These are phyloP conservation scores for Leishmania tropica DNA, from an alignment of 208 protist genomes.

Conservation along the genomic window DNA sequence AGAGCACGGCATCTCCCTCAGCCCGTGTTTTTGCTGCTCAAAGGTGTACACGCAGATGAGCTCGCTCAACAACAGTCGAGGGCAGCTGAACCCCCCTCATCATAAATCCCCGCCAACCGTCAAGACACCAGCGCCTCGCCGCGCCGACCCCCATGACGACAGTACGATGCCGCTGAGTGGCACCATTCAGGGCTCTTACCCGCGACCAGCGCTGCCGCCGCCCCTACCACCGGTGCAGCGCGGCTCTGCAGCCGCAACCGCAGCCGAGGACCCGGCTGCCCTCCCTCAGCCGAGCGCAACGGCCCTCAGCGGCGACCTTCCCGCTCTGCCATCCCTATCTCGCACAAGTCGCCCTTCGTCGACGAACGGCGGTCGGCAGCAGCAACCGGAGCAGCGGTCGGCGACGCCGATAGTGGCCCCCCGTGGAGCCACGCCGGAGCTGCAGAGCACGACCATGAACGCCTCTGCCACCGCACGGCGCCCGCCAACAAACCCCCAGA, in stretches of 20 bases:
- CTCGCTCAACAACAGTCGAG: constrained; percentile 24
- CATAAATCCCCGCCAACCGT: constrained; percentile 3
- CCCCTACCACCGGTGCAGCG: constrained; percentile 36
- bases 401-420: neutral
- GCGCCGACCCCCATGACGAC: constrained; percentile 10
- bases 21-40: neutral
- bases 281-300: neutral
- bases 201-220: constrained; percentile 27
- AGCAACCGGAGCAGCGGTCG: neutral
- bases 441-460: constrained; percentile 15
- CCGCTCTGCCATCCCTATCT: constrained; percentile 14
- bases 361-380: neutral
- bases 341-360: constrained; percentile 23
- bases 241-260: constrained; percentile 15
- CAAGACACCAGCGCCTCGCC: constrained; percentile 5
- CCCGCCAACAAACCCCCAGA: constrained; percentile 9
- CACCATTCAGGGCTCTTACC: constrained; percentile 27
- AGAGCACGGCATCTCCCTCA: neutral
- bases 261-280: neutral
- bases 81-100: neutral
- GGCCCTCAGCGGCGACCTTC: neutral
- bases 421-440: constrained; percentile 1
- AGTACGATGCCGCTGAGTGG: constrained; percentile 22
- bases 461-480: constrained; percentile 20
- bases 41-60: constrained; percentile 17